Conservation (phyloP, 1,284 basidiomycete genomes). For the Coriolopsis trogii region DNA sequence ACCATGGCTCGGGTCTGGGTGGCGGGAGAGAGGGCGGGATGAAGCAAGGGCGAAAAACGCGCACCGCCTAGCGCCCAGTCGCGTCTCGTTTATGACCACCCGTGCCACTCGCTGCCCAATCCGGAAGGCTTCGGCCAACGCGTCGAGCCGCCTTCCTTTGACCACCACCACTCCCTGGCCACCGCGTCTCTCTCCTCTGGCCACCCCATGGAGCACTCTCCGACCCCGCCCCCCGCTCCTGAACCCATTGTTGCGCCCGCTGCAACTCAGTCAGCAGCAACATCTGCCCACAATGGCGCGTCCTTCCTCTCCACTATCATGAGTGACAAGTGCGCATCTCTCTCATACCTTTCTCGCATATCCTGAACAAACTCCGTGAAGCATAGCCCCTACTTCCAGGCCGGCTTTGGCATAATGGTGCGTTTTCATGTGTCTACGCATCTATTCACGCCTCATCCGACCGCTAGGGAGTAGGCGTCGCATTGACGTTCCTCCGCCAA, state of each 20-base stretch:
- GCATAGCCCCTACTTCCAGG: constrained; percentile 91
- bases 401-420: constrained; percentile 96
- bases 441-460: not conserved
- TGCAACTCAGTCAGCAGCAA: no score
- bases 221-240: no score
- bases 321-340: constrained; percentile 26
- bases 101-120: constrained; percentile 11
- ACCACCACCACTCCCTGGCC: not conserved
- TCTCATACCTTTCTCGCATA: not conserved
- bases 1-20: constrained; percentile 36
- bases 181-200: not conserved
- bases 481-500: constrained; percentile 74
- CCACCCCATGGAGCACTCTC: no score
- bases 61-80: constrained; percentile 15
- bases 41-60: constrained; percentile 18
- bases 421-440: constrained; percentile 22
- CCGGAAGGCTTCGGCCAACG: not conserved
- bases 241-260: no score
- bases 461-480: constrained; percentile 83
- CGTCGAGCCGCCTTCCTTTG: not conserved
- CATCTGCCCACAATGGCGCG: constrained; percentile 2
- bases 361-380: constrained; percentile 22
- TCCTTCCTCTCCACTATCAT: constrained; percentile 24
- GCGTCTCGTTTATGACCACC: constrained; percentile 18
- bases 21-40: not conserved